phyloP scores from a whole-genome alignment of 495 filamentous ascomycete species.

The Sporormia fimetaria region DNA sequence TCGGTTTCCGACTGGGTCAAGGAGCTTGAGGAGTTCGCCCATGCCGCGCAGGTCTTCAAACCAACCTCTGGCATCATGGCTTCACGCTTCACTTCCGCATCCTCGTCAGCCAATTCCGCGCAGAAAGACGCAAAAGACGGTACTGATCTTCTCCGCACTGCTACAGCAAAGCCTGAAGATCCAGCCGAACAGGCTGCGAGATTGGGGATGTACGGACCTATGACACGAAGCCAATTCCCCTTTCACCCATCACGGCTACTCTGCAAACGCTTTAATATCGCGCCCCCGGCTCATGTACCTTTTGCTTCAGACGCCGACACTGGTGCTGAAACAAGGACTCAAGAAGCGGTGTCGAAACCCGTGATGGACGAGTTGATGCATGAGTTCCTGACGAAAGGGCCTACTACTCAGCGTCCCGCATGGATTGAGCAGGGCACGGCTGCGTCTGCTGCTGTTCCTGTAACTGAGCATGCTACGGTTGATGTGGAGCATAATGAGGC shows the following conservation, averaged over 20 bases:
- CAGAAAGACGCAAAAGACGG: conserved; percentile 26
- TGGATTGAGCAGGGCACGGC: conserved; percentile 7
- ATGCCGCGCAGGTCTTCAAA: conserved; percentile 83
- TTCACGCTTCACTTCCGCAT: conserved; percentile 73
- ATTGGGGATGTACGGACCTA: conserved; percentile 80
- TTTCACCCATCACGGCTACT: conserved; percentile 76
- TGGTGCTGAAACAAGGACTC: conserved; percentile 14
- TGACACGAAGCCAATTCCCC: conserved; percentile 61
- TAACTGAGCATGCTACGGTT: conserved; percentile 36
- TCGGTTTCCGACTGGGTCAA: conserved; percentile 63
- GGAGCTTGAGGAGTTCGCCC: conserved; percentile 78
- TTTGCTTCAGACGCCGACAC: conserved; percentile 39
- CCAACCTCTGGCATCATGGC: conserved; percentile 88
- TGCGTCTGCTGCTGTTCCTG: conserved; percentile 1
- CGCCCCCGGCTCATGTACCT: conserved; percentile 59
- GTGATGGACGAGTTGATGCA: conserved; percentile 44
- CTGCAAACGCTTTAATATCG: conserved; percentile 87
- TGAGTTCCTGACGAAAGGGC: conserved; percentile 27
- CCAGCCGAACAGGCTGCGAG: conserved; percentile 82
- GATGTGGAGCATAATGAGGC: conserved; percentile 79
- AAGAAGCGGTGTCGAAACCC: conserved; percentile 25
- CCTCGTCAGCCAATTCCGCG: conserved; percentile 36
- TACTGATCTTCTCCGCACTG: conserved; percentile 40
- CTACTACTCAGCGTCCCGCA: conserved; percentile 1
- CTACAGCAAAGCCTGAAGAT: conserved; percentile 54